Evolutionary conservation across 352 stramenopile genomes (phyloP), one percentile per base, ranked within the genome.

Genomic region (Phytophthora constricta): DNA sequence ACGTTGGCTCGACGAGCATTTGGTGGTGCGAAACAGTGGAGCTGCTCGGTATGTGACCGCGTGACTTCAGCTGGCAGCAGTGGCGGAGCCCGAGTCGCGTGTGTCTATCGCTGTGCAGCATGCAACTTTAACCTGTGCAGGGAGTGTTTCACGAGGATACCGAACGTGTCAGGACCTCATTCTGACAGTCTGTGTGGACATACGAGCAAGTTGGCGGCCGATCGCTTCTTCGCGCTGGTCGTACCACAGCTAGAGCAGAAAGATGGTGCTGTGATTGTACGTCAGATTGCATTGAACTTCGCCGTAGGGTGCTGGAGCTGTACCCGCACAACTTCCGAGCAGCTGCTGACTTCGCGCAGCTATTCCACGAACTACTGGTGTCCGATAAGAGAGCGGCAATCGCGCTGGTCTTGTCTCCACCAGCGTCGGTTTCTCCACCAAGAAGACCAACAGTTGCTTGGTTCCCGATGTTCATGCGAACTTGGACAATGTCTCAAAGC

Each of bases 61-160:
- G 42, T 71, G 14, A 74, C 67, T 11, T 47, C 63, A 20, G 71
- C 64, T 9, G 55, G 17, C 14, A 31, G 61, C 1, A 59, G 55
- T n/a, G 71, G 75, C 17, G 62, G 28, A 3, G 46, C 46, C 4
- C 58, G 63, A 9, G 55, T 55, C 0, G 57, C 42, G 25, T 62
- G 73, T 26, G 76, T 79, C 1, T 84, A 87, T 70, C 76, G 78
- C n/a, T 89, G 80, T 50, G 66, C 77, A 26, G 74, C 76, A 8
- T 89, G 80, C 56, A 72, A 83, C 42, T 84, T 89, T 43, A 82
- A 84, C 22, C 23, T 89, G 16, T 89, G 80, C 58, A 70, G 72
- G 2, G 78, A 87, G 54, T 89, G 80, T 63, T 84, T 86, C 33
- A 92, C 84, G 9, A 75, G 86, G 43, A 84, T 94, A 41, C 86